Evolutionary conservation across 140 eudicot species (phyloP).

Genomic region (Bidens hawaiensis): DNA sequence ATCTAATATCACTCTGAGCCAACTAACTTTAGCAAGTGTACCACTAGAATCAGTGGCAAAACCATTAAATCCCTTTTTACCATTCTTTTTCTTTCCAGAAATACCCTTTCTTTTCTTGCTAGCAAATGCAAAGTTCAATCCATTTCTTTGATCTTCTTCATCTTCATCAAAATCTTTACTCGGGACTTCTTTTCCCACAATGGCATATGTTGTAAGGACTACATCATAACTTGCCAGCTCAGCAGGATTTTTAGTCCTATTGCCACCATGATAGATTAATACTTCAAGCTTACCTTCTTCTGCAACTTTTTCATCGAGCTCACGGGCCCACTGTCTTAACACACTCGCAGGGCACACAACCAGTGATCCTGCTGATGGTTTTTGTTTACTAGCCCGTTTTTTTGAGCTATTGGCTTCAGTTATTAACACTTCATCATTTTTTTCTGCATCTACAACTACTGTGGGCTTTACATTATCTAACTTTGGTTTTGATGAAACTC

Average conservation of each 20-base stretch:
- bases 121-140: constrained; percentile 42
- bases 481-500: constrained; percentile 33
- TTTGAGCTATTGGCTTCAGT: constrained; percentile 46
- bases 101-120: constrained; percentile 44
- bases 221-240: constrained; percentile 71
- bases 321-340: constrained; percentile 86
- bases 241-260: constrained; percentile 67
- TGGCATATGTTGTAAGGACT: constrained; percentile 84
- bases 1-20: constrained; percentile 85
- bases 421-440: constrained; percentile 34
- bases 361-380: constrained; percentile 80
- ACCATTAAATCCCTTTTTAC: constrained; percentile 41
- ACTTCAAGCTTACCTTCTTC: constrained; percentile 53
- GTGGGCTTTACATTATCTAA: constrained; percentile 22
- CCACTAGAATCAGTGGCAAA: constrained; percentile 55
- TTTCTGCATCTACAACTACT: constrained; percentile 25
- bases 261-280: constrained; percentile 80
- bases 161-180: constrained; percentile 58
- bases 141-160: constrained; percentile 52
- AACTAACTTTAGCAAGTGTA: constrained; percentile 70
- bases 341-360: constrained; percentile 96
- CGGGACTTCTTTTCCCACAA: constrained; percentile 85
- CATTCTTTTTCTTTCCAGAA: constrained; percentile 60
- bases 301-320: constrained; percentile 76
- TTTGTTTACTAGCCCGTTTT: constrained; percentile 29